Base-by-base conservation (phyloP, 2,329 filamentous ascomycete genomes). In the Talaromyces piceae region DNA sequence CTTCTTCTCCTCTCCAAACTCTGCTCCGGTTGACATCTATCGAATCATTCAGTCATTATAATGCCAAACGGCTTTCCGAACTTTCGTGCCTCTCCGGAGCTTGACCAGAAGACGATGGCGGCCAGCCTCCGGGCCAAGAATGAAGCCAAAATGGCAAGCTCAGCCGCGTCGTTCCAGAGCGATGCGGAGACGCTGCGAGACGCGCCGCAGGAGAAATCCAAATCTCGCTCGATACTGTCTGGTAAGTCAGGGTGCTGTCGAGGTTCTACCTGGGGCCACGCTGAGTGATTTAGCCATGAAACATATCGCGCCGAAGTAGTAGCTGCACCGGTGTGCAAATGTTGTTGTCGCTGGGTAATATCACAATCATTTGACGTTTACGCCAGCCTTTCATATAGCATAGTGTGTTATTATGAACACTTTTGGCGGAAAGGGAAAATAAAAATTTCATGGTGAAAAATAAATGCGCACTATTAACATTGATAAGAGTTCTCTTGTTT, bases 11-110 rank as follows among this genome's bases (percentile, higher is more conserved):
- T 11, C 13, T n/a, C 13, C 23, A 7, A 43, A 13, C 28, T 30
- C 22, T 43, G 3, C 22, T 41, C 8, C 37, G 3, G 13, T 41
- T 41, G 13, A n/a, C 12, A 22, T 25, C 2, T 20, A 37, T 30
- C 26, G 30, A 18, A 16, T 45, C 26, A 22, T 25, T 20, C 13
- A 9, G n/a, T 3, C 16, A 43, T 4, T 12, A 25, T 23, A 41
- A 53, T 53, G 51, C 47, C 47, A 20, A 30, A 33, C 46, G 46
- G 41, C 20, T 49, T 49, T 6, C 23, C 51, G 26, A 53, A 46
- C 27, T 49, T 53, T 18, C 41, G 46, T 27, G 41, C 46, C 16
- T 25, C 48, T 3, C 51, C 51, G 12, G 51, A 49, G 7, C 18
- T 49, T 25, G 47, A 52, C 23, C 46, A 52, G 20, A 45, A 9